phyloP scores from a whole-genome alignment of 495 filamentous ascomycete genomes.

The Durotheca rogersii region DNA sequence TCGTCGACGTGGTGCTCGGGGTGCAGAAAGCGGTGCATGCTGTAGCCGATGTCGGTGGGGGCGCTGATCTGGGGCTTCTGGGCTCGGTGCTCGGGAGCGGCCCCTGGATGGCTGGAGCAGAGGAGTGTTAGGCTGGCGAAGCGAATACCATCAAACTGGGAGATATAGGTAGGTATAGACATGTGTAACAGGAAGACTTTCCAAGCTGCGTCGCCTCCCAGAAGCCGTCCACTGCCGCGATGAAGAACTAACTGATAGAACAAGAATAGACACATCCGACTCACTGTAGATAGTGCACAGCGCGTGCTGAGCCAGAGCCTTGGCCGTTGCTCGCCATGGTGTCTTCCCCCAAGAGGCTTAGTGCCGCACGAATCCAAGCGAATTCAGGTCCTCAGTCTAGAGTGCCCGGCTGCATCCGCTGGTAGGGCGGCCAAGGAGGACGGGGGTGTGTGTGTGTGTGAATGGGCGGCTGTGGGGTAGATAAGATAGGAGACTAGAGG shows the following conservation, averaged over 20 bases:
- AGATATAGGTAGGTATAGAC: no score
- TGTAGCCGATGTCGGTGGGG: slow-evolving; percentile 30
- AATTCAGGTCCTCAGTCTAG: slow-evolving; percentile 21
- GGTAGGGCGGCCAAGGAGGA: slow-evolving; percentile 2
- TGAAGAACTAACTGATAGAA: not conserved
- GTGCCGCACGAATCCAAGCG: no score
- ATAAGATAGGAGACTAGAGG: not conserved
- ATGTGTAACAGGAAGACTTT: no score
- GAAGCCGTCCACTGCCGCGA: no score
- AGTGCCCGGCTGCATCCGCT: slow-evolving; percentile 31
- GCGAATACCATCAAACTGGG: no score
- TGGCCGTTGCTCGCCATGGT: slow-evolving; percentile 27
- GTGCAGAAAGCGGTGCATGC: slow-evolving; percentile 32
- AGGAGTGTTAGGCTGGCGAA: no score
- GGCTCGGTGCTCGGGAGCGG: slow-evolving; percentile 6
- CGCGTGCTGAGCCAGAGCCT: slow-evolving; percentile 25
- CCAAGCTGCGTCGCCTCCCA: no score
- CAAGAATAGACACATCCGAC: slow-evolving; percentile 1
- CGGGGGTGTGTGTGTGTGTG: slow-evolving; percentile 3
- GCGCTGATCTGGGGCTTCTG: slow-evolving; percentile 28
- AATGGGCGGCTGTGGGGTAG: not conserved
- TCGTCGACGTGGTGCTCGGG: slow-evolving; percentile 33
- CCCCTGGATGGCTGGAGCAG: slow-evolving; percentile 17
- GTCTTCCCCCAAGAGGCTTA: slow-evolving; percentile 3
- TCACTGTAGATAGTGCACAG: slow-evolving; percentile 32